Percentiles rank a stretch among this genome's conserved stretches.
Evolutionary conservation across 176 grass and related monocot genomes (phyloP).

Genomic region (Oryza longistaminata): DNA sequence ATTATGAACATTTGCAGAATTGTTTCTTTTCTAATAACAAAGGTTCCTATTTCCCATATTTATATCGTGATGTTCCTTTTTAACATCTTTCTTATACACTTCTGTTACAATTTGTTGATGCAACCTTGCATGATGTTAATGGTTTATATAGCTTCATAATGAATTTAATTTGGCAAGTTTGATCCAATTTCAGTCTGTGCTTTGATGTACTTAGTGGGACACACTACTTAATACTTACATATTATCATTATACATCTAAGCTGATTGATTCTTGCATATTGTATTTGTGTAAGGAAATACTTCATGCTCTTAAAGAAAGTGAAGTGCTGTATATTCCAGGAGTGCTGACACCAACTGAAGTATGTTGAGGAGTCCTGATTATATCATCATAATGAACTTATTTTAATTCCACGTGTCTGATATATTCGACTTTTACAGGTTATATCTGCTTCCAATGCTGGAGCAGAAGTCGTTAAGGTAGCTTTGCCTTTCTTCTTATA

Average conservation of each 20-base stretch:
- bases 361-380: conserved; percentile 26
- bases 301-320: conserved; percentile 52
- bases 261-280: conserved; percentile 19
- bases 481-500: conserved; percentile 12
- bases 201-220: neutral
- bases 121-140: neutral
- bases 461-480: conserved; percentile 81
- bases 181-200: neutral
- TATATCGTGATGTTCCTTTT: conserved; percentile 6
- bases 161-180: neutral
- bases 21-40: conserved; percentile 1
- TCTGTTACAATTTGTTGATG: neutral
- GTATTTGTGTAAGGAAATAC: conserved; percentile 71
- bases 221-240: neutral
- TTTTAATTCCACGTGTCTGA: conserved; percentile 27
- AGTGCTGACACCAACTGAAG: conserved; percentile 90
- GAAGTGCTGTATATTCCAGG: conserved; percentile 87
- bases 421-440: conserved; percentile 53
- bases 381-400: neutral
- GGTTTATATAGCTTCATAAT: neutral
- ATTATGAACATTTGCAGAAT: neutral
- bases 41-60: conserved; percentile 3
- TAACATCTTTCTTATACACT: neutral
- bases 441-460: conserved; percentile 70
- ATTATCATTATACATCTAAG: neutral